Evolutionary conservation across 352 stramenopile species (phyloP).

Genomic region (Pythium sp.): DNA sequence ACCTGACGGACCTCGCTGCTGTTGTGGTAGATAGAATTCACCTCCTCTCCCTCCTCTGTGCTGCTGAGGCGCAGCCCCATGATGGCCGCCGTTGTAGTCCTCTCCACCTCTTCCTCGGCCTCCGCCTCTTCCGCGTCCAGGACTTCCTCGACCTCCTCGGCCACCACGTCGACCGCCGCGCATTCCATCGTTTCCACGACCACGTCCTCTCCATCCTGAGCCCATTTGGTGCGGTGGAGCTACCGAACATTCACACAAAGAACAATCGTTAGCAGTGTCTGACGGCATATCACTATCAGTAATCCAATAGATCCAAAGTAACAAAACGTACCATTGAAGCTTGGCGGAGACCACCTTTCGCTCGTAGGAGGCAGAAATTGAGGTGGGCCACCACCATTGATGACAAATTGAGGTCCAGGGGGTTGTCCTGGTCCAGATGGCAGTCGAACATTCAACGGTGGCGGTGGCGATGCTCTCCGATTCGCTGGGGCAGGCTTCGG

Average conservation of each 20-base stretch:
- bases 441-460: conserved; percentile 12
- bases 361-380: conserved; percentile 16
- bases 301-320: background rate
- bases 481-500: conserved; percentile 13
- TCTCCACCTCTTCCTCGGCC: background rate
- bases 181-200: conserved; percentile 32
- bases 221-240: conserved; percentile 9
- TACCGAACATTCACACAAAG: conserved; percentile 2
- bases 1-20: background rate
- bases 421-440: conserved; percentile 3
- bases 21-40: background rate
- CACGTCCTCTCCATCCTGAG: conserved; percentile 34
- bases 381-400: conserved; percentile 5
- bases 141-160: conserved; percentile 31
- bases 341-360: conserved; percentile 15
- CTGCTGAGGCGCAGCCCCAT: conserved; percentile 1
- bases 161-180: conserved; percentile 21
- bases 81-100: background rate
- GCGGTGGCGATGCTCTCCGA: conserved; percentile 9
- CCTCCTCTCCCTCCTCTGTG: background rate
- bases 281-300: background rate
- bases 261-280: background rate
- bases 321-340: conserved; percentile 14
- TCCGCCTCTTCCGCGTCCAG: conserved; percentile 25
- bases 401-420: conserved; percentile 5